Evolutionary conservation across 306 rosid species (phyloP).

Genomic region (Dalbergia oliveri): DNA sequence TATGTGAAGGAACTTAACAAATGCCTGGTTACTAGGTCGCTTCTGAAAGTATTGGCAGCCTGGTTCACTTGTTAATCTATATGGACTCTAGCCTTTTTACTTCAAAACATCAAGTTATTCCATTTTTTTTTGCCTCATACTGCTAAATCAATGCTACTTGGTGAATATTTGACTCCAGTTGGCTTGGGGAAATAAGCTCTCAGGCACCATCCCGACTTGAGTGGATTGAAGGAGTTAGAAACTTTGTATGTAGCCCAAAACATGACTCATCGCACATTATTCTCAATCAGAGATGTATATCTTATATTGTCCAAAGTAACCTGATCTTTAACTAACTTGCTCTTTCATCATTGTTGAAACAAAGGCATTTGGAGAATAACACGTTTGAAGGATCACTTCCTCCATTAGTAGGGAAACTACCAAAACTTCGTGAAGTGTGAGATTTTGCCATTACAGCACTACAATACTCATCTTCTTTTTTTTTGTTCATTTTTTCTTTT

Average conservation of each 20-base stretch:
- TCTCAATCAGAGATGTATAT: conserved; percentile 28
- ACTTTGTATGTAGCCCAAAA: conserved; percentile 65
- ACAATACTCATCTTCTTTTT: neutral
- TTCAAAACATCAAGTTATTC: conserved; percentile 17
- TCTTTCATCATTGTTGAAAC: conserved; percentile 29
- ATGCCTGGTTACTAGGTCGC: conserved; percentile 62
- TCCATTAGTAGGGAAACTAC: conserved; percentile 57
- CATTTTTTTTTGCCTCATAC: neutral
- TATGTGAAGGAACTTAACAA: conserved; percentile 73
- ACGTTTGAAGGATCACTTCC: conserved; percentile 76
- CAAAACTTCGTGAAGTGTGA: conserved; percentile 72
- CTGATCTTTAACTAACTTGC: conserved; percentile 17
- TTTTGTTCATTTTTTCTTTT: neutral
- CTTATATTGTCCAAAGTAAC: conserved; percentile 27
- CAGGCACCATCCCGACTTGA: conserved; percentile 75
- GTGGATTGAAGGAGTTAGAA: conserved; percentile 61
- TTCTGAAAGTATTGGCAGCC: conserved; percentile 62
- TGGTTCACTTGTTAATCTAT: conserved; percentile 74
- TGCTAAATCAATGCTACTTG: conserved; percentile 16
- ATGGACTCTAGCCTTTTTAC: conserved; percentile 47
- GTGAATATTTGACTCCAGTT: conserved; percentile 55
- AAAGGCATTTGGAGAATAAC: conserved; percentile 88
- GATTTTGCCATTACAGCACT: conserved; percentile 44
- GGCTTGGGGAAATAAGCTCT: conserved; percentile 78
- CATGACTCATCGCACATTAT: conserved; percentile 18